Evolutionary conservation across 129 eudicot species (phyloP).

Genomic region (Lactuca saligna): DNA sequence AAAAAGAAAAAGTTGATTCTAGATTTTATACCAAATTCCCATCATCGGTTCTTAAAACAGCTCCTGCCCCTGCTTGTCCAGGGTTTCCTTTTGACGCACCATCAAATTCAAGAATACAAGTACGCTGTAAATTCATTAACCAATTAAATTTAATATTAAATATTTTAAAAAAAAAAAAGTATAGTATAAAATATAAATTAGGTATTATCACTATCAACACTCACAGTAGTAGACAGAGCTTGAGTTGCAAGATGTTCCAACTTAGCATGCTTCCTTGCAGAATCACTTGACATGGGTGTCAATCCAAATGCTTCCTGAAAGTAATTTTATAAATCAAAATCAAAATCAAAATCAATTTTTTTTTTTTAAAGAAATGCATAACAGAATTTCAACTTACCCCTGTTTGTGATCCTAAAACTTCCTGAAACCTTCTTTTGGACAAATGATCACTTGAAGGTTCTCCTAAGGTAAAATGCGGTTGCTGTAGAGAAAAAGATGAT

Average conservation of each 20-base stretch:
- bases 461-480: slow-evolving; percentile 53
- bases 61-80: slow-evolving; percentile 99
- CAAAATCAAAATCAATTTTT: too few relatives aligned
- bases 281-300: slow-evolving; percentile 33
- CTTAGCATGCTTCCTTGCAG: slow-evolving; percentile 37
- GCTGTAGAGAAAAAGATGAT: slow-evolving; percentile 43
- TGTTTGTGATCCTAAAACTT: slow-evolving; percentile 37
- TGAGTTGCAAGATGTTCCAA: slow-evolving; percentile 33
- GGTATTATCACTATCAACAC: slow-evolving; percentile 12
- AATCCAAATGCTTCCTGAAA: slow-evolving; percentile 35
- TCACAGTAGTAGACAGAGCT: slow-evolving; percentile 27
- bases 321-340: too few relatives aligned
- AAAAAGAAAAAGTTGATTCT: neutral
- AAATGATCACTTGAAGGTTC: slow-evolving; percentile 38
- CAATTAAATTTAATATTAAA: slow-evolving; percentile 7
- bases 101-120: slow-evolving; percentile 91
- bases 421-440: slow-evolving; percentile 60
- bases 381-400: slow-evolving; percentile 45
- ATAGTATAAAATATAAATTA: slow-evolving; percentile 14
- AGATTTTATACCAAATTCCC: slow-evolving; percentile 59
- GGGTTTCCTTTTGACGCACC: slow-evolving; percentile 99
- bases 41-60: slow-evolving; percentile 67
- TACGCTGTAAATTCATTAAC: slow-evolving; percentile 45
- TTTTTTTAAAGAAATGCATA: slow-evolving; percentile 5
- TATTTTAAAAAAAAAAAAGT: neutral